These are phyloP conservation scores for Monilinia aucupariae DNA, from an alignment of 2,329 filamentous ascomycete genomes.

Conservation along the genomic window DNA sequence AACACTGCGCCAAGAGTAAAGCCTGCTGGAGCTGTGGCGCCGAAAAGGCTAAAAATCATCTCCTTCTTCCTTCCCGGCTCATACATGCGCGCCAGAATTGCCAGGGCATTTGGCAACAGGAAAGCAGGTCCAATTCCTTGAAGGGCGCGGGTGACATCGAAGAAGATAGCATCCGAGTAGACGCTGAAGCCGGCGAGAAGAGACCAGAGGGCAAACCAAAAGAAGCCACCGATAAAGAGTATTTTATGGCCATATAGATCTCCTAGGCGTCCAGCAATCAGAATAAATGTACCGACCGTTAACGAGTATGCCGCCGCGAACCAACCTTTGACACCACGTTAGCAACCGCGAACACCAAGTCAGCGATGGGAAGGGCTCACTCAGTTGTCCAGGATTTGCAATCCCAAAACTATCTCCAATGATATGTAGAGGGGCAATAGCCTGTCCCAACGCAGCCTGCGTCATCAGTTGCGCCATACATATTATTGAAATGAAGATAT, in stretches of 20 bases:
- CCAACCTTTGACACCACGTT: conserved; percentile 40
- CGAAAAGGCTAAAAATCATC: conserved; percentile 43
- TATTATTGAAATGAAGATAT: conserved; percentile 40
- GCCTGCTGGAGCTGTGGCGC: conserved; percentile 43
- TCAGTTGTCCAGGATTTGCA: conserved; percentile 40
- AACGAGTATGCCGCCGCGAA: conserved; percentile 54
- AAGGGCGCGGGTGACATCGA: conserved; percentile 48
- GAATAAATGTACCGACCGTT: conserved; percentile 49
- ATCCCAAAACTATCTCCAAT: conserved; percentile 45
- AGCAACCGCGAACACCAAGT: not conserved
- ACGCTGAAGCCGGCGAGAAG: conserved; percentile 32
- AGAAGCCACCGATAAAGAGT: conserved; percentile 44
- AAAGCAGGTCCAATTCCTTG: conserved; percentile 50
- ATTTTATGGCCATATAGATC: conserved; percentile 49
- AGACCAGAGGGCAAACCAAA: conserved; percentile 30
- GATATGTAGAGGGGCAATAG: conserved; percentile 44
- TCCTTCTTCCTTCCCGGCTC: conserved; percentile 43
- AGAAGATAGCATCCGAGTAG: conserved; percentile 32
- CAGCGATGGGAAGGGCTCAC: not conserved
- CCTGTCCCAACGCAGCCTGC: conserved; percentile 44
- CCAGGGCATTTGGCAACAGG: conserved; percentile 49
- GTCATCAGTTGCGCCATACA: conserved; percentile 46
- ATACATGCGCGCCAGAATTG: conserved; percentile 44
- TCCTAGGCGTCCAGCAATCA: conserved; percentile 47
- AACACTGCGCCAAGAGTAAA: conserved; percentile 41